Conservation (phyloP, 768 basidiomycete genomes). For the Suillus sp. region DNA sequence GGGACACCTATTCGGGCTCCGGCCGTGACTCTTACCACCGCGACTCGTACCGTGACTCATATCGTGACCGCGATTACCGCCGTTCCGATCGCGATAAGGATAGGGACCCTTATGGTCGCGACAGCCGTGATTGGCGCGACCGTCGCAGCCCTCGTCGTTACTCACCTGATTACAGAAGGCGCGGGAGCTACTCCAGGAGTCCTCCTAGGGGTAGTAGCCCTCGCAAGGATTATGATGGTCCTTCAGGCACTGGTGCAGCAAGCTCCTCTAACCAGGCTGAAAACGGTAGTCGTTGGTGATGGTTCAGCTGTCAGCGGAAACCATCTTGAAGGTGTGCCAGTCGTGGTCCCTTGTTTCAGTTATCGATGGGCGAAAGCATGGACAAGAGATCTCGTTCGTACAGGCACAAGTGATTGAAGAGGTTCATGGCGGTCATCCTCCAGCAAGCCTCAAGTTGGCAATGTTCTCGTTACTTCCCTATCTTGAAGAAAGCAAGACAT, state of each 20-base stretch:
- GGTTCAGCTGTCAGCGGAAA: constrained; percentile 19
- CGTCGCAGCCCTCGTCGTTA: constrained; percentile 75
- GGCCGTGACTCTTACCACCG: constrained; percentile 49
- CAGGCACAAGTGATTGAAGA: constrained; percentile 42
- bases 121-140: constrained; percentile 77
- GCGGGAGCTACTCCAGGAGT: constrained; percentile 78
- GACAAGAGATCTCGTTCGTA: constrained; percentile 47
- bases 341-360: constrained; percentile 30
- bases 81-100: constrained; percentile 49
- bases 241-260: constrained; percentile 39
- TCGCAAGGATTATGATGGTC: constrained; percentile 50
- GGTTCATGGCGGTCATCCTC: constrained; percentile 44
- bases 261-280: constrained; percentile 40
- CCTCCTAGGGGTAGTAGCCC: constrained; percentile 75
- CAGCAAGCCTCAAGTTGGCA: constrained; percentile 46
- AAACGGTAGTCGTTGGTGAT: constrained; percentile 64
- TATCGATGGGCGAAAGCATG: constrained; percentile 33
- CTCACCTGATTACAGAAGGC: constrained; percentile 76
- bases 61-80: constrained; percentile 47
- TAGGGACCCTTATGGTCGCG: constrained; percentile 67
- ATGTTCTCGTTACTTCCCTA: constrained; percentile 51
- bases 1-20: constrained; percentile 44
- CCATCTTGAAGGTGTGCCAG: constrained; percentile 16
- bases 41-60: constrained; percentile 45
- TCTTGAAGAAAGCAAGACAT: constrained; percentile 46